Percentiles rank a stretch among this genome's conserved stretches.
phyloP scores from a whole-genome alignment of 805 yeast genomes.

The Danielia oregonensis region DNA sequence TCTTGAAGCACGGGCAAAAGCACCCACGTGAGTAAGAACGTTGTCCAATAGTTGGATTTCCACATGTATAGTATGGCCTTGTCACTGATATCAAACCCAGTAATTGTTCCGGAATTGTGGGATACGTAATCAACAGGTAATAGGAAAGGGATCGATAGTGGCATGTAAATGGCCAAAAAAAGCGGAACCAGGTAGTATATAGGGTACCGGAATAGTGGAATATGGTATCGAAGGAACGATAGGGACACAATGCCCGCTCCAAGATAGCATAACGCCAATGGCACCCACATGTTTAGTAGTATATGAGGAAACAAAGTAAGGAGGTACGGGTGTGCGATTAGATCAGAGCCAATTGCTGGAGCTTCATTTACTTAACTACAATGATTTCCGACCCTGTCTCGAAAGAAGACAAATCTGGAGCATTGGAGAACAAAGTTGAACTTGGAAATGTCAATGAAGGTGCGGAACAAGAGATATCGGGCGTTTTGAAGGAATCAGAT shows the following conservation, averaged over 20 bases:
- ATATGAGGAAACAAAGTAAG: too few relatives aligned
- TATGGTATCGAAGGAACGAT: constrained; percentile 32
- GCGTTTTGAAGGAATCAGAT: too few relatives aligned
- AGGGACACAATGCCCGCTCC: constrained; percentile 26
- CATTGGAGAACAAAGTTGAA: too few relatives aligned
- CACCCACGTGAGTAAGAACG: constrained; percentile 77
- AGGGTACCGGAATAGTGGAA: constrained; percentile 33
- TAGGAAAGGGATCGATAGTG: constrained; percentile 68
- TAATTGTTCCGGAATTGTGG: constrained; percentile 37
- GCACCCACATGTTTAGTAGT: constrained; percentile 2
- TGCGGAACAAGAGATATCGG: too few relatives aligned
- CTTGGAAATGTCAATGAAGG: too few relatives aligned
- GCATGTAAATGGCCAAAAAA: constrained; percentile 63
- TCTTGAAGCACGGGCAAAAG: constrained; percentile 70
- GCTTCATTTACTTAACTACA: too few relatives aligned
- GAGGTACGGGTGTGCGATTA: not conserved
- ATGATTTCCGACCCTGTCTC: too few relatives aligned
- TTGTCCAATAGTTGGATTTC: constrained; percentile 77
- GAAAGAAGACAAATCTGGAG: too few relatives aligned
- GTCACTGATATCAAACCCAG: constrained; percentile 31
- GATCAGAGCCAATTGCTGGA: too few relatives aligned
- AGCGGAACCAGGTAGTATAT: constrained; percentile 44
- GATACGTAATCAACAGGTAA: constrained; percentile 74
- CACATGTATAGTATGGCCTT: constrained; percentile 48
- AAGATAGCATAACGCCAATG: constrained; percentile 21